Evolutionary conservation across 2,329 filamentous ascomycete genomes (phyloP).

Genomic region (Aureobasidium sp.): DNA sequence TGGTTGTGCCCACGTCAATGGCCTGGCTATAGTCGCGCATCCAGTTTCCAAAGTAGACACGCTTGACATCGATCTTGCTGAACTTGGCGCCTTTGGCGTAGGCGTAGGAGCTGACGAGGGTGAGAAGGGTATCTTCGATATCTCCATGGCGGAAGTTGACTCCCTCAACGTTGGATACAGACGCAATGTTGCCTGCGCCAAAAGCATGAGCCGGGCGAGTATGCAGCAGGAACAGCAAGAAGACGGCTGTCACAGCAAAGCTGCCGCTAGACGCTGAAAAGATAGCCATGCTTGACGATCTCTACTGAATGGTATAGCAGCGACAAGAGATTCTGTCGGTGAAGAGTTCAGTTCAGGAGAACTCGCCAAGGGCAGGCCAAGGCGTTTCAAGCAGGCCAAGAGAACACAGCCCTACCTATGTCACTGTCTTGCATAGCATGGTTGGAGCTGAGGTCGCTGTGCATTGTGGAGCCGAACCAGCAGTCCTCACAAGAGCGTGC

Average conservation of each 20-base stretch:
- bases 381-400: constrained; percentile 5
- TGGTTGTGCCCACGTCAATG: constrained; percentile 45
- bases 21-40: constrained; percentile 45
- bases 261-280: neutral
- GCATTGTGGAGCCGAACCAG: neutral
- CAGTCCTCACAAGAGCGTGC: neutral
- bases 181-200: constrained; percentile 41
- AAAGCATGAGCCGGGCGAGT: constrained; percentile 30
- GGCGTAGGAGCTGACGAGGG: constrained; percentile 11
- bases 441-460: neutral
- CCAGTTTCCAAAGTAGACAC: constrained; percentile 35
- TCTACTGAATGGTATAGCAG: neutral
- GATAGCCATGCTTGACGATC: neutral
- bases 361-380: neutral
- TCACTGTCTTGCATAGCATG: neutral
- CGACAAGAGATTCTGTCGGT: neutral
- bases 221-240: constrained; percentile 13
- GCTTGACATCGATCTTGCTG: constrained; percentile 31
- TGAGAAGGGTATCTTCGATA: constrained; percentile 40
- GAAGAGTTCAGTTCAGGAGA: neutral
- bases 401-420: neutral
- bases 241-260: constrained; percentile 2
- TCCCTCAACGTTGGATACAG: constrained; percentile 35
- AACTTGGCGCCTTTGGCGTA: constrained; percentile 18
- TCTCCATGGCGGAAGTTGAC: constrained; percentile 46